A percentile compares a stretch with the other conserved stretches of the same genome.
Conservation (phyloP, 1,284 basidiomycete species). For the Tylopilus sp. region DNA sequence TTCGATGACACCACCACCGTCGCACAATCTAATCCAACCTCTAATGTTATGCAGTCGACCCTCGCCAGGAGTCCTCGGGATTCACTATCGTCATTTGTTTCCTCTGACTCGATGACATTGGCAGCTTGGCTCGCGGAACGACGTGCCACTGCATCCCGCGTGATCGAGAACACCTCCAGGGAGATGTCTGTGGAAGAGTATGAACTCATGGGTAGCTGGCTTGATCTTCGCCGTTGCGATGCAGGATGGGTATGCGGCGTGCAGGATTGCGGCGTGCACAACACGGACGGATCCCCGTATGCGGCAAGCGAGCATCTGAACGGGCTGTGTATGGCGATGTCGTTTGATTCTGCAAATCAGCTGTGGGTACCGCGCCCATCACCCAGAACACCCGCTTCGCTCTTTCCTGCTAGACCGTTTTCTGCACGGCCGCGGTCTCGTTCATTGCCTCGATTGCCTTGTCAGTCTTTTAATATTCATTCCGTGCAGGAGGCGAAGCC, state of each 20-base stretch:
- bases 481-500: constrained; percentile 14
- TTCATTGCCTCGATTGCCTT: constrained; percentile 31
- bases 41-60: constrained; percentile 4
- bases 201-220: constrained; percentile 48
- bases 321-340: constrained; percentile 25
- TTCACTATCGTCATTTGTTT: constrained; percentile 28
- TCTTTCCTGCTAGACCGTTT: constrained; percentile 15
- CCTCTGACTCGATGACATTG: constrained; percentile 37
- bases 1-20: constrained; percentile 7
- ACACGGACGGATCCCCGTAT: constrained; percentile 24
- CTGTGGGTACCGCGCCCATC: constrained; percentile 4
- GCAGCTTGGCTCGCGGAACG: constrained; percentile 40
- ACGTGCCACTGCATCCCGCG: constrained; percentile 20
- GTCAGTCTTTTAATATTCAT: constrained; percentile 19
- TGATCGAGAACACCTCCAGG: constrained; percentile 19
- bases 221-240: constrained; percentile 25
- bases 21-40: neutral
- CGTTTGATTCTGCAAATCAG: constrained; percentile 23
- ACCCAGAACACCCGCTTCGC: constrained; percentile 2
- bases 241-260: constrained; percentile 29
- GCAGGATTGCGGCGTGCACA: constrained; percentile 30
- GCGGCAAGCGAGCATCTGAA: constrained; percentile 7
- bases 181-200: constrained; percentile 45
- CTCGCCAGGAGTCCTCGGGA: constrained; percentile 3
- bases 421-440: constrained; percentile 15